Base-by-base conservation (phyloP, 352 stramenopile species). In the Phytophthora nicotianae region DNA sequence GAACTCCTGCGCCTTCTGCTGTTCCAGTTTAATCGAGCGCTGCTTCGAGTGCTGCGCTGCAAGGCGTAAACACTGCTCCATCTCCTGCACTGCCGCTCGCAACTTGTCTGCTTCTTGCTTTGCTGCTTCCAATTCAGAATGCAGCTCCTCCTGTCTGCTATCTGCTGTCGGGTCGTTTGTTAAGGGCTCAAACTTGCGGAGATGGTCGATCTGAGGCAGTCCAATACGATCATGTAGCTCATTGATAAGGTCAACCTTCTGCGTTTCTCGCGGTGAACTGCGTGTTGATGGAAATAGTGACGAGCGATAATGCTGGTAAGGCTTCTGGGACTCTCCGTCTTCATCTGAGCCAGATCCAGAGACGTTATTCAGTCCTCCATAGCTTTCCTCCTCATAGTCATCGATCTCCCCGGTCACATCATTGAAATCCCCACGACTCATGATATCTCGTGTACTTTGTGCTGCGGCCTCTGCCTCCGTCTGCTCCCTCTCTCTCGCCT, bases 221-320 rank as follows among this genome's bases (percentile, higher is more conserved):
- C 83, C 85, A 29, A 94, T 89, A 32, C 71, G 77, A 17, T 70
- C 46, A 45, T 91, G 86, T 17, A 92, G 66, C 58, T 94, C 86
- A 35, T 94, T 94, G 26, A 94, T 70, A n/a, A 94, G 69, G n/a
- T 62, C 66, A 1, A 81, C 69, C 50, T 92, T 92, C 46, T 91
- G 77, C 10, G 51, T 60, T 49, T 89, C 83, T 2, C 73, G 60
- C 7, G 72, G 67, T n/a, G 74, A 83, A 1, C 49, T 54, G 5
- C 17, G 24, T 42, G 33, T 37, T 32, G 40, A 21, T 47, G 47
- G 13, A 5, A 24, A n/a, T 24, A n/a, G 5, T 23, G 21, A 9
- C 11, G 37, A 27, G 20, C 21, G 43, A 40, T 51, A 58, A 35
- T 56, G 46, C 19, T 59, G 53, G 19, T 61, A 68, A 21, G 13